Conservation (phyloP, 352 stramenopile species). For the Phytophthora vignae region DNA sequence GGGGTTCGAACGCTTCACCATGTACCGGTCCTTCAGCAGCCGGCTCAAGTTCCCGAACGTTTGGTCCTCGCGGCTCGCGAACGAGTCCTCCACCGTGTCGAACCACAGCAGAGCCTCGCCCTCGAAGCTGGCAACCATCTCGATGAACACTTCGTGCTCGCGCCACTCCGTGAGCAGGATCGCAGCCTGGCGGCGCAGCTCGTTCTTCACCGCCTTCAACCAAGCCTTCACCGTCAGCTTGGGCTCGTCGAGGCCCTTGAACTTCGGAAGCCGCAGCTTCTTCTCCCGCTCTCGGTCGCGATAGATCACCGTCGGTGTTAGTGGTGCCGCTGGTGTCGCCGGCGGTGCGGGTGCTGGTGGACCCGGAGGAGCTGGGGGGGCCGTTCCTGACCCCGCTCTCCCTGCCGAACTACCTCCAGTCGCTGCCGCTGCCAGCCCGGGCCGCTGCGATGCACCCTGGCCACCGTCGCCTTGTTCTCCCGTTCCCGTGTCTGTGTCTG, state of each 20-base stretch:
- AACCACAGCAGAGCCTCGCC: neutral
- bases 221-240: slow-evolving; percentile 4
- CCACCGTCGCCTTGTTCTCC: neutral
- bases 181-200: neutral
- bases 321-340: neutral
- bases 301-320: neutral
- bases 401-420: neutral
- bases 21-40: neutral
- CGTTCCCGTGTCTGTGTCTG: neutral
- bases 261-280: slow-evolving; percentile 6
- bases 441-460: neutral
- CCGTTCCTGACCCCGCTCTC: neutral
- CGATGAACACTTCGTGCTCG: slow-evolving; percentile 4
- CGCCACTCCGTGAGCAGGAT: neutral
- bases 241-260: slow-evolving; percentile 1
- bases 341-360: neutral
- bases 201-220: slow-evolving; percentile 9
- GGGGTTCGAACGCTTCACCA: slow-evolving; percentile 2
- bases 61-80: neutral
- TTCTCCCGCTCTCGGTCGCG: neutral
- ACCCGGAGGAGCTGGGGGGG: neutral
- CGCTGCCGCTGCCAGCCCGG: too few species aligned
- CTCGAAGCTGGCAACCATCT: slow-evolving; percentile 2
- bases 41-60: neutral
- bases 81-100: neutral